phyloP scores from a whole-genome alignment of 768 basidiomycete genomes.

The Collybiopsis luxurians region DNA sequence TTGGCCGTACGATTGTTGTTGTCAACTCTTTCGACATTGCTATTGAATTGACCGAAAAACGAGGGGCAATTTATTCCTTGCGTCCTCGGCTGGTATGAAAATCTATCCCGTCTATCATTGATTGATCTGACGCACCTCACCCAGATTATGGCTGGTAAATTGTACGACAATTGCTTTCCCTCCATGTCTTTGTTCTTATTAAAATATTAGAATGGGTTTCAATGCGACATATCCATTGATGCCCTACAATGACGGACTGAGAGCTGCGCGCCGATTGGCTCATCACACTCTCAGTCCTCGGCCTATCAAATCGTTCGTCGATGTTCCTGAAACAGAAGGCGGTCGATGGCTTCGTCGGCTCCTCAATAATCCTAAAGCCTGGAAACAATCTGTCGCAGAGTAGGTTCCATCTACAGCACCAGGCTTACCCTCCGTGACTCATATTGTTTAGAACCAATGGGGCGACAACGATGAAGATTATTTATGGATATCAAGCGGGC shows the following conservation, averaged over 20 bases:
- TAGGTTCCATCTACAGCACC: not conserved
- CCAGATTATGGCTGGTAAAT: not conserved
- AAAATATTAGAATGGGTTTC: not conserved
- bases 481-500: slow-evolving; percentile 32
- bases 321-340: not conserved
- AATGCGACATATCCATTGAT: slow-evolving; percentile 3
- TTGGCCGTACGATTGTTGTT: slow-evolving; percentile 20
- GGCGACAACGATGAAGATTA: slow-evolving; percentile 16
- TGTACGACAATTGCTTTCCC: not conserved
- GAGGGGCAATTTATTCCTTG: slow-evolving; percentile 34
- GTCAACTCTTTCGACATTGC: slow-evolving; percentile 34
- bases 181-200: slow-evolving; percentile 9
- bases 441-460: not conserved
- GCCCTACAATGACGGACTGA: slow-evolving; percentile 1
- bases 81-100: slow-evolving; percentile 17
- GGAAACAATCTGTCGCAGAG: slow-evolving; percentile 5
- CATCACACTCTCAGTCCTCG: slow-evolving; percentile 1
- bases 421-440: not conserved
- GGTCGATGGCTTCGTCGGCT: slow-evolving; percentile 1
- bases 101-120: too few relatives aligned
- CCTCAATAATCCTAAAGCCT: slow-evolving; percentile 19
- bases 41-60: slow-evolving; percentile 40
- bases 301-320: not conserved
- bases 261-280: not conserved
- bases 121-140: not conserved